Base-by-base conservation (phyloP, 805 yeast genomes). In the Kazachstania taianensis region DNA sequence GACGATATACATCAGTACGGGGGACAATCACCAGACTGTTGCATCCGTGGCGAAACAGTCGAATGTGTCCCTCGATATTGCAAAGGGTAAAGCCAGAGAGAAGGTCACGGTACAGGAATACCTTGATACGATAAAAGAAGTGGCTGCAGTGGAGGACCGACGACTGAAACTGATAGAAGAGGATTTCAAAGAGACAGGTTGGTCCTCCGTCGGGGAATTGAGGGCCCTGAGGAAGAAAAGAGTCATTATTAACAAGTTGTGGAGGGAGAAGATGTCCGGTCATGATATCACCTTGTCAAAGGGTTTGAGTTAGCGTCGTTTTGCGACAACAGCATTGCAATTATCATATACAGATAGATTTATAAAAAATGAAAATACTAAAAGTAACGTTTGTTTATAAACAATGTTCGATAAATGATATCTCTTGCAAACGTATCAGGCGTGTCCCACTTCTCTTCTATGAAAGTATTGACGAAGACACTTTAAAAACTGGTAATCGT, bases 151-250 rank as follows among this genome's bases (percentile, higher is more conserved):
- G 8, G 60, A 55, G 40, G 59, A 53, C 34, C 48, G 48, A 37
- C 41, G 57, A 26, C 42, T 52, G 20, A 49, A 48, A 13, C 40
- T 35, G 15, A 37, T 55, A 24, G 57, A 55, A 41, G 41, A 44
- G 16, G 46, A 41, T 24, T 36, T 36, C n/a, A 27, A 16, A 16
- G 41, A 46, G 14, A 44, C 49, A 10, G 59, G 58, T 12, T 55
- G 60, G 60, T 52, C 53, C 32, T 53, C 59, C 4, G 37, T 41
- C 5, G 44, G 43, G 7, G 60, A 55, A 28, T 23, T 53, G 13
- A 36, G 34, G 27, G 40, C 43, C 22, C 31, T 55, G 29, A 46
- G 48, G 33, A 48, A 46, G 28, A 55, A 55, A 35, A 41, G 57
- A 28, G 41, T 49, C 7, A 36, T 50, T 5, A 47, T 50, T n/a